A percentile compares a stretch with the other conserved stretches of the same genome.
phyloP scores from a whole-genome alignment of 2,329 filamentous ascomycete species.

The Thielaviopsis cerberus region DNA sequence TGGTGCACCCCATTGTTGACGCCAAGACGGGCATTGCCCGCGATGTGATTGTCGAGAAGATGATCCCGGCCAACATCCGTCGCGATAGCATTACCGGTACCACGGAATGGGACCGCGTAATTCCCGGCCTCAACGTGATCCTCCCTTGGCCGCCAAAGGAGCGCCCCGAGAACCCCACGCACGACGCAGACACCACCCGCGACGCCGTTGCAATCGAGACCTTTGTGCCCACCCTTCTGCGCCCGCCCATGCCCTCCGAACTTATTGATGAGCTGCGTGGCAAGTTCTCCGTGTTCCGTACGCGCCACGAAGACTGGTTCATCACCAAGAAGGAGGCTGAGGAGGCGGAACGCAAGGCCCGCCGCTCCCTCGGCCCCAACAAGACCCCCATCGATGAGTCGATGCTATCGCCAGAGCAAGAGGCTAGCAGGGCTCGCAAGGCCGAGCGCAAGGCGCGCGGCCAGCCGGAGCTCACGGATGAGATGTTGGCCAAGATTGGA shows the following conservation, averaged over 20 bases:
- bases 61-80: constrained; percentile 33
- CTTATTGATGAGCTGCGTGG: constrained; percentile 74
- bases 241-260: constrained; percentile 57
- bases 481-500: constrained; percentile 44
- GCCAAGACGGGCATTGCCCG: constrained; percentile 41
- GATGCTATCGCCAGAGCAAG: constrained; percentile 39
- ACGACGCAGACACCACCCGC: constrained; percentile 52
- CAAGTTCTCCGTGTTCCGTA: constrained; percentile 66
- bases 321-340: constrained; percentile 43
- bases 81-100: constrained; percentile 24
- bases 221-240: constrained; percentile 59
- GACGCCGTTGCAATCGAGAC: constrained; percentile 56
- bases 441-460: constrained; percentile 32
- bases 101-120: constrained; percentile 34
- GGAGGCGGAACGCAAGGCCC: constrained; percentile 27
- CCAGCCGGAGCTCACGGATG: constrained; percentile 35
- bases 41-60: constrained; percentile 61
- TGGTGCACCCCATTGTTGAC: constrained; percentile 60
- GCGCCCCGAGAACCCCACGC: constrained; percentile 31
- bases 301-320: constrained; percentile 59
- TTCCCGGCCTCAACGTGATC: constrained; percentile 50
- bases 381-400: constrained; percentile 16
- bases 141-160: constrained; percentile 64
- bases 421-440: constrained; percentile 37
- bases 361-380: constrained; percentile 11